Evolutionary conservation across 306 rosid species (phyloP).

Genomic region (Quercus agrifolia): DNA sequence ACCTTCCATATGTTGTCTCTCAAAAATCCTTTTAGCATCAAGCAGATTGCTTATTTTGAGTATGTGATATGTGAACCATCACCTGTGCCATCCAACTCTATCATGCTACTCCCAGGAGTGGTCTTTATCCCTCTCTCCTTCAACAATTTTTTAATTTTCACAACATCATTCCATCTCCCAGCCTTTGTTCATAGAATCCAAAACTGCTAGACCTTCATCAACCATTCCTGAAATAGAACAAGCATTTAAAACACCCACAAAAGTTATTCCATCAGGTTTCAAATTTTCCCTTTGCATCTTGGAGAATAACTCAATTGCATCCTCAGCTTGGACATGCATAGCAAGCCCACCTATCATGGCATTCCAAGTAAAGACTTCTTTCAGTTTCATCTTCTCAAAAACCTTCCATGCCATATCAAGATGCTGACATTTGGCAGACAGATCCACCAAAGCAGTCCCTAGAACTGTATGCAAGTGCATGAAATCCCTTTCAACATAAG

Average conservation of each 20-base stretch:
- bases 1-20: slow-evolving; percentile 45
- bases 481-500: slow-evolving; percentile 38
- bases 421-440: slow-evolving; percentile 59
- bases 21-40: slow-evolving; percentile 33
- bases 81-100: background rate
- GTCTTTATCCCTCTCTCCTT: too few relatives aligned
- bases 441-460: slow-evolving; percentile 59
- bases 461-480: slow-evolving; percentile 42
- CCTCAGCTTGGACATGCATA: slow-evolving; percentile 51
- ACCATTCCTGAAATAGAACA: slow-evolving; percentile 60
- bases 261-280: slow-evolving; percentile 44
- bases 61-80: slow-evolving; percentile 41
- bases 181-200: slow-evolving; percentile 37
- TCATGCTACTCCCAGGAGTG: too few relatives aligned
- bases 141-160: too few relatives aligned
- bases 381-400: slow-evolving; percentile 41
- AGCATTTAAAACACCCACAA: slow-evolving; percentile 44
- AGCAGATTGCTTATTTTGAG: slow-evolving; percentile 40
- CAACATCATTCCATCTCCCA: slow-evolving; percentile 36
- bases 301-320: slow-evolving; percentile 46
- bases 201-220: slow-evolving; percentile 36
- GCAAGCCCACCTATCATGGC: slow-evolving; percentile 69
- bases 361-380: slow-evolving; percentile 59
- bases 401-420: slow-evolving; percentile 64
- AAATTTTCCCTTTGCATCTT: slow-evolving; percentile 41